These are phyloP conservation scores for Drechslera avenae DNA, from an alignment of 2,329 filamentous ascomycete genomes.

Conservation along the genomic window DNA sequence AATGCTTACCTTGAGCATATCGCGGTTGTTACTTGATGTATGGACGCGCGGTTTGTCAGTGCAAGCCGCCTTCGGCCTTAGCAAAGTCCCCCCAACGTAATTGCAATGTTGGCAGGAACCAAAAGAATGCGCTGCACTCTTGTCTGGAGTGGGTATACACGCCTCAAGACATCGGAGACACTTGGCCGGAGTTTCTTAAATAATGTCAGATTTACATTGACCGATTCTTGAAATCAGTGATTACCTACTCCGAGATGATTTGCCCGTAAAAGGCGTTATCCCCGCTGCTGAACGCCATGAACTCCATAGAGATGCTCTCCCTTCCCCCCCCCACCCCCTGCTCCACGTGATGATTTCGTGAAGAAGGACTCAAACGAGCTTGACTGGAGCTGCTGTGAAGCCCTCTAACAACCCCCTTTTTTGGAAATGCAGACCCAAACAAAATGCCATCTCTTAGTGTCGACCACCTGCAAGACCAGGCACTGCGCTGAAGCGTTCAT, in stretches of 20 bases:
- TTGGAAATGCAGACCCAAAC: too few relatives aligned
- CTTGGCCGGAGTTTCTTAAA: constrained; percentile 5
- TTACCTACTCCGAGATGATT: constrained; percentile 29
- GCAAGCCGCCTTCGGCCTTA: background rate
- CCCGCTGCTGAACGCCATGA: constrained; percentile 17
- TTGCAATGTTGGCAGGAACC: background rate
- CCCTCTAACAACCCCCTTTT: too few relatives aligned
- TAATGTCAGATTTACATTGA: constrained; percentile 21
- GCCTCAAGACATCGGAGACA: background rate
- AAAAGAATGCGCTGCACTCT: too few relatives aligned
- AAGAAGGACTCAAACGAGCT: background rate
- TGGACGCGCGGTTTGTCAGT: background rate
- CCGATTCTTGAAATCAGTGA: constrained; percentile 12
- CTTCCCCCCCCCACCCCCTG: too few relatives aligned
- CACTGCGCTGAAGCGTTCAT: constrained; percentile 79
- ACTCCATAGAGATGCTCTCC: constrained; percentile 7
- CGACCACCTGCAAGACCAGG: constrained; percentile 64
- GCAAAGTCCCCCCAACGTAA: background rate
- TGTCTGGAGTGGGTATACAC: background rate
- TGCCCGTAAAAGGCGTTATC: background rate
- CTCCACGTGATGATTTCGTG: background rate
- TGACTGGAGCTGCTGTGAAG: background rate
- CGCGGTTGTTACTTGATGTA: background rate
- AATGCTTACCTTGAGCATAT: constrained; percentile 1
- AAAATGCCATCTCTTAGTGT: background rate